phyloP scores from a whole-genome alignment of 345 rosid genomes.

The Boechera divaricarpa region DNA sequence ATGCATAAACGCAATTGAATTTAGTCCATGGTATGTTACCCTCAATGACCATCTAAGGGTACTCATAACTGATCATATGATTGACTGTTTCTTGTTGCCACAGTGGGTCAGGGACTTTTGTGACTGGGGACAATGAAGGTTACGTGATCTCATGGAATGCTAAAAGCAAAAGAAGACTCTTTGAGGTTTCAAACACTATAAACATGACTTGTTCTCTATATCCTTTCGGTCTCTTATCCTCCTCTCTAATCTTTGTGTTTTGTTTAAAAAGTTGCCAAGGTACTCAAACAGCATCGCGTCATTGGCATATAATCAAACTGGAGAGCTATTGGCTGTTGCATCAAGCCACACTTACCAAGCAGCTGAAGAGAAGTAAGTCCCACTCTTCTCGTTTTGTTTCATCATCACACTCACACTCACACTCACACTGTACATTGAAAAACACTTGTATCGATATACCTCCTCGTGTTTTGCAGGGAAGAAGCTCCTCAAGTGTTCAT shows the following conservation, averaged over 20 bases:
- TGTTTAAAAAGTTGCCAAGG: slow-evolving; percentile 65
- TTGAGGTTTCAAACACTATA: slow-evolving; percentile 58
- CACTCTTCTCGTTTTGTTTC: background rate
- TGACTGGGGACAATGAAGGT: slow-evolving; percentile 84
- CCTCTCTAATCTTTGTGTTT: slow-evolving; percentile 8
- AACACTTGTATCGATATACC: background rate
- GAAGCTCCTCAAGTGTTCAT: slow-evolving; percentile 61
- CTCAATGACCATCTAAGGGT: slow-evolving; percentile 9
- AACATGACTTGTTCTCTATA: slow-evolving; percentile 25
- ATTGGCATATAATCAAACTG: slow-evolving; percentile 56
- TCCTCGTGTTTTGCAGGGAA: slow-evolving; percentile 55
- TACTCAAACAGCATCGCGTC: slow-evolving; percentile 64
- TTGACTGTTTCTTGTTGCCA: slow-evolving; percentile 32
- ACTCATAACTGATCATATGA: slow-evolving; percentile 2
- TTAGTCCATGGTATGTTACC: slow-evolving; percentile 44
- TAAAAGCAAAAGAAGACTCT: slow-evolving; percentile 64
- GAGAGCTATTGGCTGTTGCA: slow-evolving; percentile 79
- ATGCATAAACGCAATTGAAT: slow-evolving; percentile 71
- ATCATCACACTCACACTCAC: background rate
- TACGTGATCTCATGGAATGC: slow-evolving; percentile 71
- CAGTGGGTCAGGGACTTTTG: slow-evolving; percentile 62
- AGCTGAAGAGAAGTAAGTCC: slow-evolving; percentile 70
- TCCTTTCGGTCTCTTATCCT: background rate
- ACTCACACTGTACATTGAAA: background rate
- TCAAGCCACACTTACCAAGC: slow-evolving; percentile 62